A percentile compares a stretch with the other conserved stretches of the same genome.
phyloP scores from a whole-genome alignment of 192 early-diverging fungal genomes.

The Globomyces pollinis-pini region DNA sequence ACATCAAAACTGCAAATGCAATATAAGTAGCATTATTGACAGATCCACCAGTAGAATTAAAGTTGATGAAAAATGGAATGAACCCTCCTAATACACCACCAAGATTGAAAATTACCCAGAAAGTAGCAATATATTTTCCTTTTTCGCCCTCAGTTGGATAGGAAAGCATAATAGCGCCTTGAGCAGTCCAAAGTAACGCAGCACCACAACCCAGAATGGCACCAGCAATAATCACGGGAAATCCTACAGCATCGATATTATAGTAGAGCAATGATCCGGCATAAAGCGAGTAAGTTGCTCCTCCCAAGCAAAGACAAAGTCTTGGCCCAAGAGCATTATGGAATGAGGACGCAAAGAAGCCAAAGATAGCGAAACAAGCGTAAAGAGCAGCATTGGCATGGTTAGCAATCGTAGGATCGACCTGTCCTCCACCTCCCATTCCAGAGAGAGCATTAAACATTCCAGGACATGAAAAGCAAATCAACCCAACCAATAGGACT shows the following conservation, averaged over 20 bases:
- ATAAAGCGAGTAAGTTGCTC: neutral
- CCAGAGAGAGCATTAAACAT: slow-evolving; percentile 1
- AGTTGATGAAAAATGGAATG: slow-evolving; percentile 67
- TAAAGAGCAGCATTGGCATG: neutral
- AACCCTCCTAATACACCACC: slow-evolving; percentile 75
- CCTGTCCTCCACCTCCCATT: slow-evolving; percentile 3
- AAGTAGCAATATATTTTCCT: slow-evolving; percentile 72
- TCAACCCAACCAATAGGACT: neutral
- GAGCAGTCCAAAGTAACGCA: slow-evolving; percentile 53
- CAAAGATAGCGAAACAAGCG: neutral
- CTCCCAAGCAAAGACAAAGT: neutral
- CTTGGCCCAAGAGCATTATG: neutral
- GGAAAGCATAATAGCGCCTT: slow-evolving; percentile 70
- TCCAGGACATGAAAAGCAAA: neutral
- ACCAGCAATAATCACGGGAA: slow-evolving; percentile 65
- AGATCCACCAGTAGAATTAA: slow-evolving; percentile 35
- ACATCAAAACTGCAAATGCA: slow-evolving; percentile 64
- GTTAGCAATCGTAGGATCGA: neutral
- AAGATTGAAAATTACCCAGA: slow-evolving; percentile 78
- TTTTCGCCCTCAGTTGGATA: slow-evolving; percentile 77
- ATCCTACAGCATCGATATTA: slow-evolving; percentile 47
- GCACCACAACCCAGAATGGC: slow-evolving; percentile 78
- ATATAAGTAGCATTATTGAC: slow-evolving; percentile 65
- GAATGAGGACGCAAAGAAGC: neutral
- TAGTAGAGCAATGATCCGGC: slow-evolving; percentile 30